A percentile compares a stretch with the other conserved stretches of the same genome.
These are phyloP conservation scores for Scutellaria minor DNA, from an alignment of 257 asterid species.

Conservation along the genomic window DNA sequence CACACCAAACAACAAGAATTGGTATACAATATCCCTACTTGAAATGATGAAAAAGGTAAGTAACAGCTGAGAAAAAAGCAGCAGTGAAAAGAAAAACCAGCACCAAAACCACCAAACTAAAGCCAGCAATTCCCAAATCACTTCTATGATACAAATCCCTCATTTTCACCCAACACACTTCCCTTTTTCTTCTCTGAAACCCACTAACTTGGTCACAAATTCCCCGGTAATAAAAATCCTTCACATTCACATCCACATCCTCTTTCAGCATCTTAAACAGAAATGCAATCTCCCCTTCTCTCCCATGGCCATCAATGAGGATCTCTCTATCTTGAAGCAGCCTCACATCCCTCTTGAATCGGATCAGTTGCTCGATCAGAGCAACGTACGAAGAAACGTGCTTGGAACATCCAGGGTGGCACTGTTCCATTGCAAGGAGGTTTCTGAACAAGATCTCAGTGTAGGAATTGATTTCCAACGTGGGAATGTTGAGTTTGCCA, in stretches of 20 bases:
- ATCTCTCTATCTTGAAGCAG: conserved; percentile 42
- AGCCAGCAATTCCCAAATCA: conserved; percentile 41
- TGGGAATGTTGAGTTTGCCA: conserved; percentile 46
- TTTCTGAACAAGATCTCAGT: conserved; percentile 52
- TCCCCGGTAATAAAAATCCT: conserved; percentile 54
- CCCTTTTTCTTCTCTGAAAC: conserved; percentile 33
- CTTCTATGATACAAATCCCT: conserved; percentile 34
- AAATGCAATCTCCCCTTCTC: conserved; percentile 40
- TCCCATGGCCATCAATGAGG: conserved; percentile 33
- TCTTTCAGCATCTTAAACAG: conserved; percentile 44
- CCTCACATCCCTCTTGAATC: conserved; percentile 42
- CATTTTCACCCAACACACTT: conserved; percentile 33
- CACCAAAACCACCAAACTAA: conserved; percentile 30
- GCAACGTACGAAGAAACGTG: conserved; percentile 45
- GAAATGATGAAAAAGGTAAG: conserved; percentile 47
- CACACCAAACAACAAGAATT: background rate
- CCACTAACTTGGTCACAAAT: conserved; percentile 45
- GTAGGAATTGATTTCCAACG: conserved; percentile 36
- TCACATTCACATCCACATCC: conserved; percentile 31
- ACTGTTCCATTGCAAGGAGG: conserved; percentile 56
- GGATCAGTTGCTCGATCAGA: conserved; percentile 47
- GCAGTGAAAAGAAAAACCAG: conserved; percentile 45
- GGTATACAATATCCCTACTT: conserved; percentile 24
- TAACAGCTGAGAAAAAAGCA: conserved; percentile 30
- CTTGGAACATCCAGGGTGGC: conserved; percentile 40